phyloP scores from a whole-genome alignment of 2,329 filamentous ascomycete species.

The Trichothecium roseum region DNA sequence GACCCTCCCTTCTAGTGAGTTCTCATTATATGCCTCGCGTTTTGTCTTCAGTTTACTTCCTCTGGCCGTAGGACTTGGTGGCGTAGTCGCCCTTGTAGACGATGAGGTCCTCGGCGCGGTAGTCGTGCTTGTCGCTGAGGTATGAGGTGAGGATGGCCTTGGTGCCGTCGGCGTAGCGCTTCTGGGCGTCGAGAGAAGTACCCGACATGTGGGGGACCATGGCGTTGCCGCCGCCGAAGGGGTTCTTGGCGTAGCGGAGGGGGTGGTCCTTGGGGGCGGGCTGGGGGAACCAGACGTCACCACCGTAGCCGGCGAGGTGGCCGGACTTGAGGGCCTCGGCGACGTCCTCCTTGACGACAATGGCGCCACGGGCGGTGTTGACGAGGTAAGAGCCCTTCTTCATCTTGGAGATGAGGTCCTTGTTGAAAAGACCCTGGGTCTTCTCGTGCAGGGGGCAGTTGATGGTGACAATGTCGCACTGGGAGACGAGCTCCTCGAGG shows the following conservation, averaged over 20 bases:
- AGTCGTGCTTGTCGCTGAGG: slow-evolving; percentile 79
- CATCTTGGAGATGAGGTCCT: slow-evolving; percentile 98
- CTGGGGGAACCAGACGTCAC: slow-evolving; percentile 96
- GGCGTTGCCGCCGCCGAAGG: slow-evolving; percentile 93
- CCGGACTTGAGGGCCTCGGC: slow-evolving; percentile 85
- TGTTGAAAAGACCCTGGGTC: slow-evolving; percentile 94
- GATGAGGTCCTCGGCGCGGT: slow-evolving; percentile 83
- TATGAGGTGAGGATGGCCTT: slow-evolving; percentile 90
- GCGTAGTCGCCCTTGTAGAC: slow-evolving; percentile 85
- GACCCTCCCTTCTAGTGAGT: no score
- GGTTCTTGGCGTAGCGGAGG: slow-evolving; percentile 86
- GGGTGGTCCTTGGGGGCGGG: slow-evolving; percentile 88
- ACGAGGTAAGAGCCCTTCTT: slow-evolving; percentile 96
- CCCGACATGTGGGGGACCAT: slow-evolving; percentile 99
- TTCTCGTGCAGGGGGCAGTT: slow-evolving; percentile 99
- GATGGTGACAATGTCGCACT: slow-evolving; percentile 97
- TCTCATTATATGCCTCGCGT: neutral
- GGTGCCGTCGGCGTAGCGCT: slow-evolving; percentile 76
- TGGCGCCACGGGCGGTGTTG: slow-evolving; percentile 97
- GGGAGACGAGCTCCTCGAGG: slow-evolving; percentile 86
- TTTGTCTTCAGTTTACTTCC: slow-evolving; percentile 2
- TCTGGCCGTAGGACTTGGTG: slow-evolving; percentile 83
- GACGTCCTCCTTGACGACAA: slow-evolving; percentile 98
- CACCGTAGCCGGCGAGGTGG: slow-evolving; percentile 81
- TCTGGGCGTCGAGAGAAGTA: slow-evolving; percentile 96